These are phyloP conservation scores for Escovopsis sp. DNA, from an alignment of 2,329 filamentous ascomycete species.

Conservation along the genomic window DNA sequence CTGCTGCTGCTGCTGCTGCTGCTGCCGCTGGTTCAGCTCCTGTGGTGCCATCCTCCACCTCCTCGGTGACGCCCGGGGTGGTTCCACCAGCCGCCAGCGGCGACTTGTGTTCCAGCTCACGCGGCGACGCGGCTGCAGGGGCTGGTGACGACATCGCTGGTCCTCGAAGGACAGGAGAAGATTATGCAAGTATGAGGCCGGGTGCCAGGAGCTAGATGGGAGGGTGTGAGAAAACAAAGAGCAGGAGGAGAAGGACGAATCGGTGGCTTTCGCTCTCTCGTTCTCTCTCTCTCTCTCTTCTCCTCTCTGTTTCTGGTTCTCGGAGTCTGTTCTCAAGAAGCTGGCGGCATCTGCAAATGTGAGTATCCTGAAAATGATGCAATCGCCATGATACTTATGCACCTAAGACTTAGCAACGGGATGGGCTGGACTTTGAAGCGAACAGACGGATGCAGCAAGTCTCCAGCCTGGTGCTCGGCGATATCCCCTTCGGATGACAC, in stretches of 20 bases:
- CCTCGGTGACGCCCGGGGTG: conserved; percentile 1
- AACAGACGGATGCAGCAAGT: neutral
- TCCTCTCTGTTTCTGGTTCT: too few species aligned
- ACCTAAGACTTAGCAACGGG: conserved; percentile 20
- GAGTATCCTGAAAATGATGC: conserved; percentile 20
- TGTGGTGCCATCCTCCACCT: conserved; percentile 11
- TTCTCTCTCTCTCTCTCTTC: neutral
- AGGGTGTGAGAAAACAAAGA: neutral
- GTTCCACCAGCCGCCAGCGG: conserved; percentile 6
- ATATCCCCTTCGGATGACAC: too few species aligned
- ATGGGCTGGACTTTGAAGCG: conserved; percentile 1
- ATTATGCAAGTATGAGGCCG: neutral
- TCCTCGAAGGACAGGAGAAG: neutral
- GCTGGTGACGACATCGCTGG: conserved; percentile 5
- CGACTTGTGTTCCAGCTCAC: conserved; percentile 3
- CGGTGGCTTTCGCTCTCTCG: neutral
- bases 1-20: conserved; percentile 6
- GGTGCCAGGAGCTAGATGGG: neutral
- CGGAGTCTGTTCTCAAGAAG: neutral
- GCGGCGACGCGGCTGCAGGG: neutral
- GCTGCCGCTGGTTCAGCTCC: conserved; percentile 10
- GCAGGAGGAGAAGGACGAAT: neutral
- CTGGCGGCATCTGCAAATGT: conserved; percentile 22
- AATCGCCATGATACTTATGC: conserved; percentile 24
- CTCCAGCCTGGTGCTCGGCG: too few species aligned